Evolutionary conservation across 2,329 filamentous ascomycete species (phyloP).

Genomic region (Aspergillus ustus): DNA sequence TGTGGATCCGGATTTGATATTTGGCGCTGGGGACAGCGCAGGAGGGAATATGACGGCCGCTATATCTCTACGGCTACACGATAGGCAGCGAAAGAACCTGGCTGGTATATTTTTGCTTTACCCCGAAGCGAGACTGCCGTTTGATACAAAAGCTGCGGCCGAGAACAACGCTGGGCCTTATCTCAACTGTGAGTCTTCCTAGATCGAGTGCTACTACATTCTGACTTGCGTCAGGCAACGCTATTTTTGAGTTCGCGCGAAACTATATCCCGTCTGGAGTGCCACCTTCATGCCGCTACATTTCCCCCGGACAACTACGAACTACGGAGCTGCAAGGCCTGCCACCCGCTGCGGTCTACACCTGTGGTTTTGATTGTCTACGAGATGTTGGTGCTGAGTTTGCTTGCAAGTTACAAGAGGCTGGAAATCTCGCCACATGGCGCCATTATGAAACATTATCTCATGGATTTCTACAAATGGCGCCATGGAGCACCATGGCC

Average conservation of each 20-base stretch:
- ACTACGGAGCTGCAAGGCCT: constrained; percentile 27
- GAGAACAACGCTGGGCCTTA: constrained; percentile 44
- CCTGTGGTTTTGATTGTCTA: constrained; percentile 38
- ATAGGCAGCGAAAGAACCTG: constrained; percentile 31
- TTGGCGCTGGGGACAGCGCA: constrained; percentile 40
- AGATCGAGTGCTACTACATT: background rate
- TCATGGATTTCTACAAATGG: constrained; percentile 39
- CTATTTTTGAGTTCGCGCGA: constrained; percentile 41
- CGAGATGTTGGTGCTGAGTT: constrained; percentile 39
- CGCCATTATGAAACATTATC: constrained; percentile 32
- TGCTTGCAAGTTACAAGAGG: constrained; percentile 33
- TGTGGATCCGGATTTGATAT: constrained; percentile 32
- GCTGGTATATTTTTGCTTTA: constrained; percentile 40
- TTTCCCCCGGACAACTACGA: constrained; percentile 38
- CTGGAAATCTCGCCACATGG: constrained; percentile 32
- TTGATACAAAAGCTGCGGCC: constrained; percentile 36
- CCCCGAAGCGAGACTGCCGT: constrained; percentile 39
- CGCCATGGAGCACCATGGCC: constrained; percentile 35
- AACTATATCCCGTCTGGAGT: constrained; percentile 34
- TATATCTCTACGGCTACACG: constrained; percentile 34
- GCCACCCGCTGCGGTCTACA: constrained; percentile 36
- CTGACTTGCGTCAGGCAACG: constrained; percentile 26
- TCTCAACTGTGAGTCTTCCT: constrained; percentile 29
- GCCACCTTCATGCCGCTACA: constrained; percentile 32
- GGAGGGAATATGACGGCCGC: constrained; percentile 45